Percentiles rank a stretch among this genome's conserved stretches.
Conservation (phyloP, 768 basidiomycete species). For the Gymnopilus junonius region DNA sequence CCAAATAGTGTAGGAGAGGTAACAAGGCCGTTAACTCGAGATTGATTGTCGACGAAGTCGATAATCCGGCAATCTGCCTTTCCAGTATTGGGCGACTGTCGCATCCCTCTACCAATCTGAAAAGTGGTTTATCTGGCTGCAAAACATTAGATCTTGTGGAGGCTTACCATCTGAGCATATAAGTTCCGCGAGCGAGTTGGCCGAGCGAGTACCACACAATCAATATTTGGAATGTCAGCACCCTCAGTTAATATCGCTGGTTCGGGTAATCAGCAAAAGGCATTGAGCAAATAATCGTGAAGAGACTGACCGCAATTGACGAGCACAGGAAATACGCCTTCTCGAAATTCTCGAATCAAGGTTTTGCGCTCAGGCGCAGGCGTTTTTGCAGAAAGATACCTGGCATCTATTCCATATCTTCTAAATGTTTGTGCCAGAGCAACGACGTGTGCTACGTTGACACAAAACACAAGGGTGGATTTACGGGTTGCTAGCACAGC, state of each 20-base stretch:
- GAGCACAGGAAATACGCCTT: slow-evolving; percentile 80
- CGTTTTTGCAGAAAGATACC: slow-evolving; percentile 76
- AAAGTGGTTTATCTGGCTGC: background rate
- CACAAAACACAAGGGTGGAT: slow-evolving; percentile 93
- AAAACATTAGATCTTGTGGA: background rate
- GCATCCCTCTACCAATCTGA: slow-evolving; percentile 93
- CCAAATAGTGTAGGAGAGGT: slow-evolving; percentile 87
- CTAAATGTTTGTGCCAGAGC: slow-evolving; percentile 77
- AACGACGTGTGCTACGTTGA: slow-evolving; percentile 80
- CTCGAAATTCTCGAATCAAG: slow-evolving; percentile 69
- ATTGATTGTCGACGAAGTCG: slow-evolving; percentile 84
- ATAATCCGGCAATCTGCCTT: slow-evolving; percentile 88
- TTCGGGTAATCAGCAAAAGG: background rate
- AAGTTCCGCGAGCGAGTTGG: slow-evolving; percentile 90
- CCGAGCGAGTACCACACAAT: slow-evolving; percentile 86
- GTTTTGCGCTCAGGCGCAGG: slow-evolving; percentile 63
- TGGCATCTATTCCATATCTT: slow-evolving; percentile 79
- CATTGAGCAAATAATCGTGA: background rate
- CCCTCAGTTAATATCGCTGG: slow-evolving; percentile 91
- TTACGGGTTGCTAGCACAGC: slow-evolving; percentile 56
- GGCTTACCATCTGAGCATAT: slow-evolving; percentile 87
- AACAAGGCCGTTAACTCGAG: slow-evolving; percentile 70
- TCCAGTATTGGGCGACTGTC: slow-evolving; percentile 78
- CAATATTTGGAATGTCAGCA: slow-evolving; percentile 93
- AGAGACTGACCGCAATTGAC: slow-evolving; percentile 79